These are phyloP conservation scores for Sclerospora graminicola DNA, from an alignment of 352 stramenopile genomes.

Conservation along the genomic window DNA sequence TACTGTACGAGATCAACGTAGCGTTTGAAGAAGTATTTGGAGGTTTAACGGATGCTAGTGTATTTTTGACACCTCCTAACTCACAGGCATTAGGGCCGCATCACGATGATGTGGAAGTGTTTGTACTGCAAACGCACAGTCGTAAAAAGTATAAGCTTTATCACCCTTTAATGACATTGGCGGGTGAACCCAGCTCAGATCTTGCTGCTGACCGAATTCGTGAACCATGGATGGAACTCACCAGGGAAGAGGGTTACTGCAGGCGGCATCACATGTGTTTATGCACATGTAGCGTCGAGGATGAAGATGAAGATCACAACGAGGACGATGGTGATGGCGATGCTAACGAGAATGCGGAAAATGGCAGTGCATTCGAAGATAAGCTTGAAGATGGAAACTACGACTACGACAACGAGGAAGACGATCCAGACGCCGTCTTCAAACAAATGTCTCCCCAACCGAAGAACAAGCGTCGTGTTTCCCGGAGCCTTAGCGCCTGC, in stretches of 20 bases:
- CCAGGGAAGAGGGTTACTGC: conserved; percentile 59
- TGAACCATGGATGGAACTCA: conserved; percentile 48
- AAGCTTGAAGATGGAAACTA: too few relatives aligned
- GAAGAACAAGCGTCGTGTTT: too few relatives aligned
- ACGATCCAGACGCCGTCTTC: conserved; percentile 21
- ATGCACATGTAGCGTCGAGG: too few relatives aligned
- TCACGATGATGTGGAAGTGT: conserved; percentile 82
- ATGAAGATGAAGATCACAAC: too few relatives aligned
- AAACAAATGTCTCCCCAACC: conserved; percentile 31
- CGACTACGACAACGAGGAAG: conserved; percentile 20
- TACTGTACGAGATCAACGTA: conserved; percentile 61
- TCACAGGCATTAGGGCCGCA: conserved; percentile 76
- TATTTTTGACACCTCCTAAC: too few relatives aligned
- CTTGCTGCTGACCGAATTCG: too few relatives aligned
- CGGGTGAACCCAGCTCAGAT: too few relatives aligned
- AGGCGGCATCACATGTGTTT: conserved; percentile 75
- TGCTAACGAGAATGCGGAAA: too few relatives aligned
- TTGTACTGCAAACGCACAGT: conserved; percentile 78
- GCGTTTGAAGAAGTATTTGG: too few relatives aligned
- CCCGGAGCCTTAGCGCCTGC: conserved; percentile 41
- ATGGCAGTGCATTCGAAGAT: conserved; percentile 21
- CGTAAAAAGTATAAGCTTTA: conserved; percentile 86
- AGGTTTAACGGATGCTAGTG: too few relatives aligned
- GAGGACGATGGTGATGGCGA: conserved; percentile 17
- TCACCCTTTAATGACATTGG: conserved; percentile 52